These are phyloP conservation scores for Trypanosoma congolense DNA, from an alignment of 208 protist species.

Conservation along the genomic window DNA sequence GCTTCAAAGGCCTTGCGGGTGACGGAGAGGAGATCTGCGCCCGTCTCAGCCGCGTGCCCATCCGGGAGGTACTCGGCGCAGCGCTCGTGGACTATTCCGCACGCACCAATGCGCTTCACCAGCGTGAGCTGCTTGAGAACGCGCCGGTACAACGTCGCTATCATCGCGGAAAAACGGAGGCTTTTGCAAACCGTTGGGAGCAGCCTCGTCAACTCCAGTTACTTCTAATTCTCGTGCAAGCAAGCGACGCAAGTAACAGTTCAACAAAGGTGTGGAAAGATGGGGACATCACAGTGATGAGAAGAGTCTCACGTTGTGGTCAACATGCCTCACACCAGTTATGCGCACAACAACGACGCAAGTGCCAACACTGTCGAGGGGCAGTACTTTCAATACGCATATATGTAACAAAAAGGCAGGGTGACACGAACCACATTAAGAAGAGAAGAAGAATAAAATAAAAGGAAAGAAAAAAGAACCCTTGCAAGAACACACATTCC, in stretches of 20 bases:
- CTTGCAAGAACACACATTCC: neutral
- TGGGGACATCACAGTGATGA: too few species aligned
- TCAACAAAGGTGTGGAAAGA: too few species aligned
- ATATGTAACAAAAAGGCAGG: too few species aligned
- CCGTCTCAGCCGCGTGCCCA: conserved; percentile 17
- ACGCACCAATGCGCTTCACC: conserved; percentile 8
- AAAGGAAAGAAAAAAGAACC: conserved; percentile 8
- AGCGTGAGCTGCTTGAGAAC: conserved; percentile 6
- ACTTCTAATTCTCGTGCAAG: too few species aligned
- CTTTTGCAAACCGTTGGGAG: neutral
- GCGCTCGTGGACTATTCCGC: conserved; percentile 20
- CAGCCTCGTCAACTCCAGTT: neutral
- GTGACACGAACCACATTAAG: neutral
- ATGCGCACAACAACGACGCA: too few species aligned
- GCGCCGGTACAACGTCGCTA: conserved; percentile 10
- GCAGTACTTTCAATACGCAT: too few species aligned
- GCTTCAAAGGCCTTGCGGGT: conserved; percentile 30
- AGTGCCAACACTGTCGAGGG: too few species aligned
- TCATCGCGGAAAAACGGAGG: neutral
- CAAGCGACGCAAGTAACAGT: too few species aligned
- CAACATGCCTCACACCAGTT: too few species aligned
- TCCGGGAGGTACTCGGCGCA: conserved; percentile 51
- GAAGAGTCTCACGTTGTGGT: too few species aligned
- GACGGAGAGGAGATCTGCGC: conserved; percentile 21
- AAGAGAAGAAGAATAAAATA: conserved; percentile 6